Percentiles rank a stretch among this genome's conserved stretches.
Evolutionary conservation across 495 filamentous ascomycete species (phyloP).

Genomic region (Hypoxylon fuscum): DNA sequence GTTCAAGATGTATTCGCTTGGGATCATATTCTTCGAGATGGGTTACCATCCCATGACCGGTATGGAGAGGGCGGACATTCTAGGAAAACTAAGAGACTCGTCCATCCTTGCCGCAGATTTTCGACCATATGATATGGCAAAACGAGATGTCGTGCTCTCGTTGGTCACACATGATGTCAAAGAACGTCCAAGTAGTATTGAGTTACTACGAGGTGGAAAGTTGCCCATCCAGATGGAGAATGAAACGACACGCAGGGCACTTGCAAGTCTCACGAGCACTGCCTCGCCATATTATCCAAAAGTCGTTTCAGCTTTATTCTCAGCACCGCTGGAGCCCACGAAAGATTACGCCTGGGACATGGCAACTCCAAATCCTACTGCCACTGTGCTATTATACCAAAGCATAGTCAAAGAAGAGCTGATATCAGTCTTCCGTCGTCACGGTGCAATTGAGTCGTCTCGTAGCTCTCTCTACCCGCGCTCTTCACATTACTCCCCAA

Average conservation of each 20-base stretch:
- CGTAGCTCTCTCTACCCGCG: constrained; percentile 81
- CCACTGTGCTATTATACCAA: constrained; percentile 73
- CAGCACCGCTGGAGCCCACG: constrained; percentile 71
- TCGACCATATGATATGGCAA: constrained; percentile 73
- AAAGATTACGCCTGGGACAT: constrained; percentile 92
- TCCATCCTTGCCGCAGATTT: constrained; percentile 77
- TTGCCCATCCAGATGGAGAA: constrained; percentile 92
- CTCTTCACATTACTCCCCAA: constrained; percentile 74
- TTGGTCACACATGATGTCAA: constrained; percentile 82
- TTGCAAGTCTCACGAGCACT: constrained; percentile 81
- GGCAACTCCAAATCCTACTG: constrained; percentile 58
- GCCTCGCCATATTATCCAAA: constrained; percentile 89
- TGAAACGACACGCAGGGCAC: constrained; percentile 82
- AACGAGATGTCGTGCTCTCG: constrained; percentile 78
- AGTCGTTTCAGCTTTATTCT: constrained; percentile 84
- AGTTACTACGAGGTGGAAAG: constrained; percentile 86
- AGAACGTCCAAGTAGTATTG: constrained; percentile 82
- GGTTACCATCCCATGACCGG: constrained; percentile 79
- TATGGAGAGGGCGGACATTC: constrained; percentile 86
- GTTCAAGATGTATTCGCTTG: constrained; percentile 90
- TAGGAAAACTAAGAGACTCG: constrained; percentile 74
- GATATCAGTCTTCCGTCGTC: constrained; percentile 82
- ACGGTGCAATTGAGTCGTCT: constrained; percentile 85
- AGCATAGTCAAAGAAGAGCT: constrained; percentile 79
- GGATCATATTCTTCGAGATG: constrained; percentile 99